These are phyloP conservation scores for Citrus mangshanensis DNA, from an alignment of 345 rosid genomes.

Conservation along the genomic window DNA sequence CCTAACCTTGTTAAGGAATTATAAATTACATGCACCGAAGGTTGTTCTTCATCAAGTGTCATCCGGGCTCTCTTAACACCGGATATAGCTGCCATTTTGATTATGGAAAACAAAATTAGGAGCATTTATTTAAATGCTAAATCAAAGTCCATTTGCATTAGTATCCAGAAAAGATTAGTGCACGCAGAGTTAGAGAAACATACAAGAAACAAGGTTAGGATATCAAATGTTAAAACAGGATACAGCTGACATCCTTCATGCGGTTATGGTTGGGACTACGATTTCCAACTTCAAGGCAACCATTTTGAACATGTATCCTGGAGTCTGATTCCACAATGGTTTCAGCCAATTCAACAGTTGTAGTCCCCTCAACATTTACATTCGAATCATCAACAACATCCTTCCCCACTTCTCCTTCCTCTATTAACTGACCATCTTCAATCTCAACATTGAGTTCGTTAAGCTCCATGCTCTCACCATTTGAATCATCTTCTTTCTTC, in stretches of 20 bases:
- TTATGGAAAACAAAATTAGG: constrained; percentile 47
- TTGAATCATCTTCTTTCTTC: constrained; percentile 20
- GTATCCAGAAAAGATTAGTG: background rate
- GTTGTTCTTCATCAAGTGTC: constrained; percentile 46
- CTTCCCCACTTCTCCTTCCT: constrained; percentile 32
- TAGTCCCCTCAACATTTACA: constrained; percentile 37
- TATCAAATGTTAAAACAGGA: constrained; percentile 39
- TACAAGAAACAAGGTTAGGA: constrained; percentile 7
- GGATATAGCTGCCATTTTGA: constrained; percentile 45
- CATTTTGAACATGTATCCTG: constrained; percentile 24
- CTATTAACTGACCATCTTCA: constrained; percentile 29
- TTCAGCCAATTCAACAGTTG: constrained; percentile 31
- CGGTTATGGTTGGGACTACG: constrained; percentile 21
- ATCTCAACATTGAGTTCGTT: constrained; percentile 33
- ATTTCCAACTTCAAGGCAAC: constrained; percentile 25
- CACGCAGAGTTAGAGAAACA: background rate
- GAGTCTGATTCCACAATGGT: constrained; percentile 28
- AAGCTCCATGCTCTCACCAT: constrained; percentile 35
- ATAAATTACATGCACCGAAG: constrained; percentile 73
- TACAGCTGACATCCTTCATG: constrained; percentile 50
- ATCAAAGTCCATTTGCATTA: background rate
- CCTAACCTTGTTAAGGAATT: constrained; percentile 76
- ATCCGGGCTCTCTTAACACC: constrained; percentile 73
- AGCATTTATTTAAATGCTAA: background rate
- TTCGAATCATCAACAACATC: constrained; percentile 37